Percentiles rank a stretch among this genome's conserved stretches.
Evolutionary conservation across 352 stramenopile genomes (phyloP).

Genomic region (Pythium volutum): DNA sequence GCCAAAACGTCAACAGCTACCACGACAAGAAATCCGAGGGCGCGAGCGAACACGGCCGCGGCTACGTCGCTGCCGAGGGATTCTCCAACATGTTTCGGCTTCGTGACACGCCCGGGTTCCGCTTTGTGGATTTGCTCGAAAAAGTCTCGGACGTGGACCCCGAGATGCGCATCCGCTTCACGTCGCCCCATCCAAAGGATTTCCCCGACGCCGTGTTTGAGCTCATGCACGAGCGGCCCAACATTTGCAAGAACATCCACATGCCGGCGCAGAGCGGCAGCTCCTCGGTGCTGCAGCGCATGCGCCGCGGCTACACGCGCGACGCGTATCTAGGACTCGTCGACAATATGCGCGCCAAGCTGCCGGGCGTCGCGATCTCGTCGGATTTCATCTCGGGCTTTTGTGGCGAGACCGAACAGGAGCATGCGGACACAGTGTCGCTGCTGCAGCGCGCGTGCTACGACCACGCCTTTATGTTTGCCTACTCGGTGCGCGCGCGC

Average conservation of each 20-base stretch:
- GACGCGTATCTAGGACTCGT: slow-evolving; percentile 97
- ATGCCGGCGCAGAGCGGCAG: slow-evolving; percentile 98
- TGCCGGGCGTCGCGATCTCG: slow-evolving; percentile 85
- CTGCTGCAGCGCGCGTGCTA: slow-evolving; percentile 87
- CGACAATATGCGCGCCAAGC: slow-evolving; percentile 84
- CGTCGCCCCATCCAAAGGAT: slow-evolving; percentile 98
- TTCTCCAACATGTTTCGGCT: slow-evolving; percentile 95
- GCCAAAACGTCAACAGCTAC: slow-evolving; percentile 99
- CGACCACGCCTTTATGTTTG: slow-evolving; percentile 99
- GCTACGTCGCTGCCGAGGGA: slow-evolving; percentile 85
- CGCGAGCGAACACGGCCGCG: slow-evolving; percentile 56
- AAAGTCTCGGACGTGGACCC: slow-evolving; percentile 90
- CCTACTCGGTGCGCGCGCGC: slow-evolving; percentile 95
- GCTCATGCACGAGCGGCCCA: slow-evolving; percentile 87
- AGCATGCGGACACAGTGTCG: slow-evolving; percentile 94
- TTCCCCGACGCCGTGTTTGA: slow-evolving; percentile 94
- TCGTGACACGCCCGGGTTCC: slow-evolving; percentile 87
- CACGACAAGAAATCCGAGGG: slow-evolving; percentile 91
- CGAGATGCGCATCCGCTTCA: slow-evolving; percentile 98
- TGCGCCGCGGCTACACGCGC: slow-evolving; percentile 96
- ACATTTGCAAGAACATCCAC: slow-evolving; percentile 98
- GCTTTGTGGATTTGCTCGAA: slow-evolving; percentile 97
- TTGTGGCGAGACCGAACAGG: slow-evolving; percentile 97
- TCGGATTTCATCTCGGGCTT: slow-evolving; percentile 99
- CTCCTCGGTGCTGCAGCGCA: slow-evolving; percentile 81